These are phyloP conservation scores for Puccinia triticina DNA, from an alignment of 1,284 basidiomycete species.

Conservation along the genomic window DNA sequence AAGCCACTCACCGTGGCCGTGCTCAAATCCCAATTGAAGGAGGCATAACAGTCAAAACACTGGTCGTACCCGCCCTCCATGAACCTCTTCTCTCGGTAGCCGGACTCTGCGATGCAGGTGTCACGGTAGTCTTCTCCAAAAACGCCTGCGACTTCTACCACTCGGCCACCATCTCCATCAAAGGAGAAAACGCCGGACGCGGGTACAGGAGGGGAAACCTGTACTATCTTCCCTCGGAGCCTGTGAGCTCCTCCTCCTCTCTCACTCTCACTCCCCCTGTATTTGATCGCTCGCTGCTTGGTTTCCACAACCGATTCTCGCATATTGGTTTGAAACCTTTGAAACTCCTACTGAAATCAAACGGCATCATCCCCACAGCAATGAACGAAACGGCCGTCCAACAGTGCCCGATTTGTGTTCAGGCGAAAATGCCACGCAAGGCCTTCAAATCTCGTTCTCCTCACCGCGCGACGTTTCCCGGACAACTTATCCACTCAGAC, in stretches of 20 bases:
- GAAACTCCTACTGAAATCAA: neutral
- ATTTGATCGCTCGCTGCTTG: neutral
- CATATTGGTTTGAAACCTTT: neutral
- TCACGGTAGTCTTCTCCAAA: neutral
- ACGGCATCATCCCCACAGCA: neutral
- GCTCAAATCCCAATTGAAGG: neutral
- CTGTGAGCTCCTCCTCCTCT: neutral
- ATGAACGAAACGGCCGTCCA: conserved; percentile 13
- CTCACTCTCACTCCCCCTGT: no score
- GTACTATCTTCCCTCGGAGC: neutral
- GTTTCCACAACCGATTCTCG: neutral
- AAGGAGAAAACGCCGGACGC: no score
- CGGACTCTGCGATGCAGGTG: neutral
- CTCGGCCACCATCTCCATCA: no score
- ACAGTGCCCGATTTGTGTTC: neutral
- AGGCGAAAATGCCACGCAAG: neutral
- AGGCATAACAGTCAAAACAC: neutral
- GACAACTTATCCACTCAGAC: conserved; percentile 27
- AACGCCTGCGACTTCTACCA: neutral
- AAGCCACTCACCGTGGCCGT: neutral
- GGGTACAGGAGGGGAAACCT: neutral
- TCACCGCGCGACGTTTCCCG: neutral
- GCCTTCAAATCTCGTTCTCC: neutral
- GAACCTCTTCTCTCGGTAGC: neutral
- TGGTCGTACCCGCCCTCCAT: neutral